Percentiles rank a stretch among this genome's conserved stretches.
Evolutionary conservation across 345 rosid species (phyloP).

Genomic region (Hibiscus tridactylites): DNA sequence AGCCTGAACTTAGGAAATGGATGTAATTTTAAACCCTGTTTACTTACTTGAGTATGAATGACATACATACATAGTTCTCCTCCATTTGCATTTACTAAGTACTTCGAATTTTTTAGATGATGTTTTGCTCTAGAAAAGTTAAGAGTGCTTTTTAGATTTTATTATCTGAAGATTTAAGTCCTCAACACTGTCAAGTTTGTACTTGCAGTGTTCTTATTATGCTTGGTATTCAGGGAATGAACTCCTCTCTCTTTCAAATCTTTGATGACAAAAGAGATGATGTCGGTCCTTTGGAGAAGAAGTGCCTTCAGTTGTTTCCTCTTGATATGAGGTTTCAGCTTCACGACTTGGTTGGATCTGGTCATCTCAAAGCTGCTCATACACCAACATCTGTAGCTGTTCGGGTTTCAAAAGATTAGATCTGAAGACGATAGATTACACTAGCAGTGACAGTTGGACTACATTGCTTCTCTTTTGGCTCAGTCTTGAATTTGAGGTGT

Average conservation of each 20-base stretch:
- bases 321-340: slow-evolving; percentile 88
- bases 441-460: slow-evolving; percentile 4
- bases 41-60: not conserved
- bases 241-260: slow-evolving; percentile 58
- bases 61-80: not conserved
- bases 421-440: slow-evolving; percentile 9
- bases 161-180: not conserved
- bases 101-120: not conserved
- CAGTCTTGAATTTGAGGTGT: slow-evolving; percentile 12
- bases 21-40: not conserved
- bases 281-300: slow-evolving; percentile 78
- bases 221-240: slow-evolving; percentile 50
- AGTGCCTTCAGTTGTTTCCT: slow-evolving; percentile 57
- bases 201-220: not conserved
- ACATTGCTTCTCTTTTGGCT: slow-evolving; percentile 3
- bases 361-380: slow-evolving; percentile 49
- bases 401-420: slow-evolving; percentile 51
- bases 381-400: slow-evolving; percentile 52
- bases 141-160: not conserved
- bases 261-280: slow-evolving; percentile 77
- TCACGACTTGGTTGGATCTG: slow-evolving; percentile 86
- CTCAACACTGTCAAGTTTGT: not conserved
- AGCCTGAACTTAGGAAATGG: not conserved
- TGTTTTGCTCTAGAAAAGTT: not conserved
- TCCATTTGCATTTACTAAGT: not conserved